These are phyloP conservation scores for Claviceps fusiformis DNA, from an alignment of 2,329 filamentous ascomycete species.

Conservation along the genomic window DNA sequence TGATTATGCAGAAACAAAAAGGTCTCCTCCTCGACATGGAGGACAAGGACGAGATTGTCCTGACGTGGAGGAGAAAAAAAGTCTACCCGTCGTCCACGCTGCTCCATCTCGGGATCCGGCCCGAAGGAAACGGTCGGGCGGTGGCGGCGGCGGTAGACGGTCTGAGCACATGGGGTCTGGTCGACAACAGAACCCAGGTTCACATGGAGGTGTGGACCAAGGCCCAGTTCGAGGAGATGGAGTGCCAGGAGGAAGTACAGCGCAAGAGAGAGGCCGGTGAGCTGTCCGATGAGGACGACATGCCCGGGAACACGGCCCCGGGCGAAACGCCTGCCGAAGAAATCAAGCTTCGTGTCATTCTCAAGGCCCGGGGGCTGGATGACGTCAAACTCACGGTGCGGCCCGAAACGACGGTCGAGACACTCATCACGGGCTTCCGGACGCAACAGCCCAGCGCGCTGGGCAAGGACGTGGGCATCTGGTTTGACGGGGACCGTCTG, in stretches of 20 bases:
- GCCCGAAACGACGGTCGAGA: constrained; percentile 43
- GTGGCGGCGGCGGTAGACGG: constrained; percentile 24
- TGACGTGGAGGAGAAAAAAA: constrained; percentile 64
- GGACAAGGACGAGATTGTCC: constrained; percentile 44
- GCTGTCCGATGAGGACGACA: constrained; percentile 19
- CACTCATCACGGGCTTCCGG: constrained; percentile 50
- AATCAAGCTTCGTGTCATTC: constrained; percentile 33
- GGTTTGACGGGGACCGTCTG: constrained; percentile 64
- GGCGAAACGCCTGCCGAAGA: constrained; percentile 14
- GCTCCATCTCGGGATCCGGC: constrained; percentile 47
- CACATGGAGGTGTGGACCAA: constrained; percentile 67
- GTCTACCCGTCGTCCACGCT: constrained; percentile 68
- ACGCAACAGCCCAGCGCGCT: constrained; percentile 34
- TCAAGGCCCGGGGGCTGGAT: constrained; percentile 39
- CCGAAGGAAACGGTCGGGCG: constrained; percentile 26
- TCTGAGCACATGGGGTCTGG: constrained; percentile 28
- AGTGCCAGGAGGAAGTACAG: constrained; percentile 34
- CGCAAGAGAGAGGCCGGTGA: constrained; percentile 29
- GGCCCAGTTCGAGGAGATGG: constrained; percentile 39
- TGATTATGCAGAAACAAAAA: constrained; percentile 40
- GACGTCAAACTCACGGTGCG: constrained; percentile 37
- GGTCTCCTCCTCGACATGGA: constrained; percentile 22
- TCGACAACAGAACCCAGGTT: constrained; percentile 42
- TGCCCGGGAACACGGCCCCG: constrained; percentile 8
- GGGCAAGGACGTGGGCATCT: constrained; percentile 43